phyloP scores from a whole-genome alignment of 139 green algal species.

The Chlorella sorokiniana region DNA sequence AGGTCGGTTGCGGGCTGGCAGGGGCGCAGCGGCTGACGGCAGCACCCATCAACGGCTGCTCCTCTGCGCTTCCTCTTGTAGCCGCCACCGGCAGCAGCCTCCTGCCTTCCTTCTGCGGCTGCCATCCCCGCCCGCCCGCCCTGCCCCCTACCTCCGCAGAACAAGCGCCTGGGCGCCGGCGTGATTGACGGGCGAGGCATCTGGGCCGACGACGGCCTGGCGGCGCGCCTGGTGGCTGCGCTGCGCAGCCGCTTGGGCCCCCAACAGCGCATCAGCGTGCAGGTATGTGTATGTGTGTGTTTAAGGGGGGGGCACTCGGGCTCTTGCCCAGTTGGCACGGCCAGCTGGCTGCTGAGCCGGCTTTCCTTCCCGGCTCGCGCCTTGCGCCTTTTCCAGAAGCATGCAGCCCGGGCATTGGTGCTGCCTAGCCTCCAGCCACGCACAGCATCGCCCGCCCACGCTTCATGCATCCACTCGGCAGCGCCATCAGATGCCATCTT shows the following conservation, averaged over 20 bases:
- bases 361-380: too few species aligned
- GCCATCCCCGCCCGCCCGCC: neutral
- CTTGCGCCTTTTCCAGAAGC: too few species aligned
- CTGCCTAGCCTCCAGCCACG: too few species aligned
- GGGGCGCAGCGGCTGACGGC: neutral
- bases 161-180: conserved; percentile 81
- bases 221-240: conserved; percentile 37
- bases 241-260: conserved; percentile 50
- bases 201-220: conserved; percentile 70
- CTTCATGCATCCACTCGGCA: neutral
- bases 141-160: conserved; percentile 41
- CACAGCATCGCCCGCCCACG: neutral
- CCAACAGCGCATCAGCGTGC: conserved; percentile 28
- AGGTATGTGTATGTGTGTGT: conserved; percentile 2
- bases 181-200: conserved; percentile 85
- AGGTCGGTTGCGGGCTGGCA: conserved; percentile 4
- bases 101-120: neutral
- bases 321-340: neutral
- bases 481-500: neutral
- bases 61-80: neutral
- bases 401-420: too few species aligned
- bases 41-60: neutral
- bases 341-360: too few species aligned
- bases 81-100: neutral
- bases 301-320: too few species aligned